These are phyloP conservation scores for Biscogniauxia sp. DNA, from an alignment of 2,329 filamentous ascomycete species.

Conservation along the genomic window DNA sequence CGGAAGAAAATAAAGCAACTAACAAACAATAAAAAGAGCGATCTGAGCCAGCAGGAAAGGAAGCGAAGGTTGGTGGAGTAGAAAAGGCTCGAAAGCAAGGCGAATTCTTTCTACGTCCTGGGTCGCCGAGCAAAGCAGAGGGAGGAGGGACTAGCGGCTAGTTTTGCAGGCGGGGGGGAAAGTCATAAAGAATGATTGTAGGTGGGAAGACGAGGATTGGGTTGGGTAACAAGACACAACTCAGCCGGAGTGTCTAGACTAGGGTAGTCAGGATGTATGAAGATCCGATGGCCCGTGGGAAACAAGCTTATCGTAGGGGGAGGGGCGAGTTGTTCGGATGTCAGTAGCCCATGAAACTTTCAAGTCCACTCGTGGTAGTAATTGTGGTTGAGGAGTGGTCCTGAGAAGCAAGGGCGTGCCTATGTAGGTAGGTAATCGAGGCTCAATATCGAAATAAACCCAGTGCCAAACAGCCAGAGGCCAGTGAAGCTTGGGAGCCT, in stretches of 20 bases:
- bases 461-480: no score
- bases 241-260: constrained; percentile 9
- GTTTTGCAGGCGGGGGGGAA: constrained; percentile 30
- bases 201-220: constrained; percentile 8
- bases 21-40: constrained; percentile 46
- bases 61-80: constrained; percentile 40
- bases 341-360: constrained; percentile 40
- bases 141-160: constrained; percentile 32
- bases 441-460: constrained; percentile 17
- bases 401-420: constrained; percentile 5
- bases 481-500: constrained; percentile 2
- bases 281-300: constrained; percentile 22
- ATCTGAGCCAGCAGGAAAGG: constrained; percentile 61
- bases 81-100: constrained; percentile 37
- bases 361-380: constrained; percentile 28
- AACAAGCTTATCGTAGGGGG: constrained; percentile 16
- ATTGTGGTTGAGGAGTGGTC: constrained; percentile 8
- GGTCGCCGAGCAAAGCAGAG: constrained; percentile 35
- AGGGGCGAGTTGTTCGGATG: constrained; percentile 35
- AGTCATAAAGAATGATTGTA: constrained; percentile 39
- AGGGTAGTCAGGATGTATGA: constrained; percentile 25
- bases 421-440: constrained; percentile 26
- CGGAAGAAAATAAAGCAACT: constrained; percentile 31
- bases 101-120: constrained; percentile 45
- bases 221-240: constrained; percentile 10